phyloP scores from a whole-genome alignment of 2,329 filamentous ascomycete genomes.

The Penicillium oxalicum region DNA sequence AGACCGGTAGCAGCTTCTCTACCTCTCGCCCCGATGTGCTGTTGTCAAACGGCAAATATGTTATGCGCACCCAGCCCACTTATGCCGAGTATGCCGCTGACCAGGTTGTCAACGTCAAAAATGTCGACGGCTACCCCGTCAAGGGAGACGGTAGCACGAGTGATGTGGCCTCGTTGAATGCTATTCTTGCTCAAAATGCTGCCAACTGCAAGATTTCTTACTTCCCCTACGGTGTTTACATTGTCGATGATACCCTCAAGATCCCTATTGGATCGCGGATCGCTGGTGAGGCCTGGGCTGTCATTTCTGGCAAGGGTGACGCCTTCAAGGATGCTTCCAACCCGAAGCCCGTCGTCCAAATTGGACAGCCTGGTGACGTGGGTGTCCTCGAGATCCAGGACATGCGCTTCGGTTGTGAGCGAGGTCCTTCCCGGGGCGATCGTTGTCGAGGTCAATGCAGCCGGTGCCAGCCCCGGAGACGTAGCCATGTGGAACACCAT shows the following conservation, averaged over 20 bases:
- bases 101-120: conserved; percentile 45
- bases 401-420: conserved; percentile 26
- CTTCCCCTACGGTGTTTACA: conserved; percentile 69
- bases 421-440: conserved; percentile 32
- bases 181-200: conserved; percentile 12
- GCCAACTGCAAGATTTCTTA: conserved; percentile 51
- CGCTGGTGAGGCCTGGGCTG: conserved; percentile 49
- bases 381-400: conserved; percentile 36
- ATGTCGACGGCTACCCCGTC: conserved; percentile 35
- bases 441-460: conserved; percentile 35
- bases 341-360: conserved; percentile 22
- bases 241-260: conserved; percentile 63
- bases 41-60: conserved; percentile 33
- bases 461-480: conserved; percentile 11
- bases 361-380: conserved; percentile 27
- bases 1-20: conserved; percentile 23
- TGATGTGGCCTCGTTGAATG: conserved; percentile 15
- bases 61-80: conserved; percentile 38
- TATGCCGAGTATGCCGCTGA: conserved; percentile 39
- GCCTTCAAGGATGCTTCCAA: conserved; percentile 24
- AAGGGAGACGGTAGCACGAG: conserved; percentile 33
- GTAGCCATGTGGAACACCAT: conserved; percentile 38
- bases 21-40: conserved; percentile 28
- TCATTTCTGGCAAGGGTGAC: conserved; percentile 29
- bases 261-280: conserved; percentile 56